These are phyloP conservation scores for Anthostomella pinea DNA, from an alignment of 2,329 filamentous ascomycete species.

Conservation along the genomic window DNA sequence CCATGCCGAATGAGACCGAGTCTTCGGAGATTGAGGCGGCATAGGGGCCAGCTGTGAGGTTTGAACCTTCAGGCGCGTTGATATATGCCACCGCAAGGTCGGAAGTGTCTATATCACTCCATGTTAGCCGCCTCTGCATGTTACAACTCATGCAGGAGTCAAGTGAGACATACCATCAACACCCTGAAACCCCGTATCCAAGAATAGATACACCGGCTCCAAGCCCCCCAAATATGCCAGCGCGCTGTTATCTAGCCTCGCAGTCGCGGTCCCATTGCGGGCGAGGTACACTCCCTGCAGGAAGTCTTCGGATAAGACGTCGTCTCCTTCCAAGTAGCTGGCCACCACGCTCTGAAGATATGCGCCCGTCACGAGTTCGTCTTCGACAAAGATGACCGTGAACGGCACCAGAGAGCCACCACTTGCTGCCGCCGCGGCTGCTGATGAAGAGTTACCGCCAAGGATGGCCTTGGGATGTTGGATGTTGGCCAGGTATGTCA, in stretches of 20 bases:
- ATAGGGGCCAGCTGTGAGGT: constrained; percentile 21
- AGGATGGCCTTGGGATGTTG: constrained; percentile 29
- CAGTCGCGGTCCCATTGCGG: constrained; percentile 21
- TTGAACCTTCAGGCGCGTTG: constrained; percentile 1
- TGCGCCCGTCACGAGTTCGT: constrained; percentile 26
- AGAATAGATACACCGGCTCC: constrained; percentile 12
- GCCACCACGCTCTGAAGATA: constrained; percentile 28
- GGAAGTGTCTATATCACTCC: constrained; percentile 6
- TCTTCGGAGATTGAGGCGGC: constrained; percentile 15
- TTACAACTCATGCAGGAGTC: too few relatives aligned
- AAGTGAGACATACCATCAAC: constrained; percentile 7
- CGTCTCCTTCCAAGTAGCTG: constrained; percentile 32
- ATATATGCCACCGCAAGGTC: constrained; percentile 10
- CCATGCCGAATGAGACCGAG: constrained; percentile 16
- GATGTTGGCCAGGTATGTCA: constrained; percentile 35
- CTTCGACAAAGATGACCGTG: constrained; percentile 31
- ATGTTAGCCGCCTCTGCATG: too few relatives aligned
- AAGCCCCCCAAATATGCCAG: constrained; percentile 16
- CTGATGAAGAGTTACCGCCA: constrained; percentile 10
- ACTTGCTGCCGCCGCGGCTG: constrained; percentile 1
- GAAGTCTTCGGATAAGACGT: constrained; percentile 37
- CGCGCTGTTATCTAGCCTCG: constrained; percentile 20
- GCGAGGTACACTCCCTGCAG: constrained; percentile 32
- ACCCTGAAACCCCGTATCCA: constrained; percentile 14
- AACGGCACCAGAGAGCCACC: constrained; percentile 12